These are phyloP conservation scores for Colletotrichum lupini DNA, from an alignment of 2,329 filamentous ascomycete species.

Conservation along the genomic window DNA sequence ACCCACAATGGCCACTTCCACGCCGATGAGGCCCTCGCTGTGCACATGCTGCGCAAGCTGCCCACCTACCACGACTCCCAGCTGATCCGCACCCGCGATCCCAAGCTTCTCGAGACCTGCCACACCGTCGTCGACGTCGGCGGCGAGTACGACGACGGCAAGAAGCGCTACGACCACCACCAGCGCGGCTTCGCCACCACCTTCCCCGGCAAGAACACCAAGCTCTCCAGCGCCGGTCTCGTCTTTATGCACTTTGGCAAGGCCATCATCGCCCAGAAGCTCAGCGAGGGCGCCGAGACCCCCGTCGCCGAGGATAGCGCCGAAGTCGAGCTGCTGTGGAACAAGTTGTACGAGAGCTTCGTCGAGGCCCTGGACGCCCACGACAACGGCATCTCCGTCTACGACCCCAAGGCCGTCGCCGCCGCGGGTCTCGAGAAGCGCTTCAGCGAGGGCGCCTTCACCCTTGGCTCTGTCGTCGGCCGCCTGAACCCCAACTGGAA, in stretches of 20 bases:
- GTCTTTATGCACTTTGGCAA: constrained; percentile 97
- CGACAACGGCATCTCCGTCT: constrained; percentile 91
- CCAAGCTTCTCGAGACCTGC: constrained; percentile 79
- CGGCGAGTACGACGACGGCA: constrained; percentile 84
- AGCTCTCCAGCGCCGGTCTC: constrained; percentile 92
- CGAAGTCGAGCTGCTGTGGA: constrained; percentile 81
- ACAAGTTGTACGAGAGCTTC: constrained; percentile 92
- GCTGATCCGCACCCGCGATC: constrained; percentile 90
- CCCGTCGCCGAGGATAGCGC: constrained; percentile 66
- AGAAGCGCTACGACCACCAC: constrained; percentile 94
- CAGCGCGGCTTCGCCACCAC: constrained; percentile 89
- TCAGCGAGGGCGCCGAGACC: constrained; percentile 59
- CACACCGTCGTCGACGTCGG: constrained; percentile 99
- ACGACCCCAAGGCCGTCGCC: constrained; percentile 77
- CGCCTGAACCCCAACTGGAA: constrained; percentile 87
- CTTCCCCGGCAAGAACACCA: constrained; percentile 86
- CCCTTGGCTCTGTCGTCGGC: constrained; percentile 83
- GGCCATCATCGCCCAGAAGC: constrained; percentile 75
- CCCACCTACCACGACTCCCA: constrained; percentile 79
- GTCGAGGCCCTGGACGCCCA: constrained; percentile 97
- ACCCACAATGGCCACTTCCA: constrained; percentile 99
- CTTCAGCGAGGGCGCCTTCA: constrained; percentile 86
- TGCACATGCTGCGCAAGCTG: constrained; percentile 92
- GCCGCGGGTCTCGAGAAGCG: constrained; percentile 82
- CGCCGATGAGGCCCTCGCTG: constrained; percentile 96